phyloP scores from a whole-genome alignment of 2,329 filamentous ascomycete species.

The Microdochium trichocladiopsis region DNA sequence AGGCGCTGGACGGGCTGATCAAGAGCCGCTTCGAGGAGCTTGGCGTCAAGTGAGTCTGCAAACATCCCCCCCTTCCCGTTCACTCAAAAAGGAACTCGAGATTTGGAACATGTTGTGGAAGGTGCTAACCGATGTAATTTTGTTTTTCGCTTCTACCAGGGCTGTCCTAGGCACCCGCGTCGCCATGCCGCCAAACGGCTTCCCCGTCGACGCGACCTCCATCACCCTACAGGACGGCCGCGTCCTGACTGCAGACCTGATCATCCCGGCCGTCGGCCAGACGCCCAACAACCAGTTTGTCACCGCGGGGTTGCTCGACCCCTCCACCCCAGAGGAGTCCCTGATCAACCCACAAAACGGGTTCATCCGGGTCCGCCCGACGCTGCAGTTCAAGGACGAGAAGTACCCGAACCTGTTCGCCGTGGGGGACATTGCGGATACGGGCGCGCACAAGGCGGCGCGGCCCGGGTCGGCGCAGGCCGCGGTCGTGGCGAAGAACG shows the following conservation, averaged over 20 bases:
- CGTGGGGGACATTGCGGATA: constrained; percentile 43
- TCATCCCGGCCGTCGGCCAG: constrained; percentile 42
- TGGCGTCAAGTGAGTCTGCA: constrained; percentile 20
- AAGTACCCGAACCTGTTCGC: constrained; percentile 37
- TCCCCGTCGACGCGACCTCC: constrained; percentile 9
- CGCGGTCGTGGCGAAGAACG: constrained; percentile 34
- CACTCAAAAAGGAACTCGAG: too few relatives aligned
- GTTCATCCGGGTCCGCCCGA: constrained; percentile 32
- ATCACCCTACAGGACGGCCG: constrained; percentile 24
- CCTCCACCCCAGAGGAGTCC: constrained; percentile 8
- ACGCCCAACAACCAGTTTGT: constrained; percentile 34
- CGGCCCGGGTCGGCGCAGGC: constrained; percentile 36
- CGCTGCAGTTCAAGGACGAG: constrained; percentile 34
- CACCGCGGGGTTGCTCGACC: constrained; percentile 11
- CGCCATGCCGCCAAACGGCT: constrained; percentile 15
- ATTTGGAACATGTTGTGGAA: too few relatives aligned
- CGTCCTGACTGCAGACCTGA: constrained; percentile 28
- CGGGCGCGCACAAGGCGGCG: constrained; percentile 33
- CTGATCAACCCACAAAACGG: constrained; percentile 20
- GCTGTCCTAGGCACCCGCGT: constrained; percentile 18
- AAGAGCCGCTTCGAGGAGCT: constrained; percentile 26
- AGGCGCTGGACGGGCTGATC: constrained; percentile 27
- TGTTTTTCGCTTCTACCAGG: neutral
- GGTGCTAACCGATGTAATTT: too few relatives aligned
- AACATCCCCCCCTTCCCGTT: too few relatives aligned